These are phyloP conservation scores for Penicillium griseofulvum DNA, from an alignment of 2,329 filamentous ascomycete species.

Conservation along the genomic window DNA sequence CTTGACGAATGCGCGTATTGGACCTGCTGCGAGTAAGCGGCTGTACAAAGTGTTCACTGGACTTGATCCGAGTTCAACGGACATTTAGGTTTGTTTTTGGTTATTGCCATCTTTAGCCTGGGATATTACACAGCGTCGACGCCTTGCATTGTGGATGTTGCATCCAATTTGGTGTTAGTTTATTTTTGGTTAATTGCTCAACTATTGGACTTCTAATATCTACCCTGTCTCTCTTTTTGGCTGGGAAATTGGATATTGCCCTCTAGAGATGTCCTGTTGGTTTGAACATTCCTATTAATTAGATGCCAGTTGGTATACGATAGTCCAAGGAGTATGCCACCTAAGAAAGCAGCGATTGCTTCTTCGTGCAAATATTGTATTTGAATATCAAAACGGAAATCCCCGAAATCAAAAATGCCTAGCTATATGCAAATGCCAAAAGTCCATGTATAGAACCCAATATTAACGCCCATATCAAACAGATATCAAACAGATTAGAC, in stretches of 20 bases:
- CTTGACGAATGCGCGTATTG: constrained; percentile 46
- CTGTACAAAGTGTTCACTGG: constrained; percentile 52
- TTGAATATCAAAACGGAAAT: neutral
- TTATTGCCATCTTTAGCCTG: neutral
- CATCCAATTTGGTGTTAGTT: neutral
- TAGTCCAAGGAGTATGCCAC: neutral
- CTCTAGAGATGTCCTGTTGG: neutral
- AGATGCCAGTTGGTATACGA: neutral
- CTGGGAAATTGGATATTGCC: neutral
- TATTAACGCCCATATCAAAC: neutral
- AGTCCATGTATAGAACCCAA: neutral
- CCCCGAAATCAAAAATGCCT: neutral
- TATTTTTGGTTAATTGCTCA: neutral
- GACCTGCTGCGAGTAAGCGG: constrained; percentile 48
- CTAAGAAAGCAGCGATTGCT: neutral
- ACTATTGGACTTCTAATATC: neutral
- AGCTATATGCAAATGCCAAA: neutral
- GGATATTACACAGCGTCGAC: no score
- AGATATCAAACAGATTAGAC: neutral
- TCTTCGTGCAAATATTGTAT: neutral
- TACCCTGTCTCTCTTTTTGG: neutral
- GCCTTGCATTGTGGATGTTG: neutral
- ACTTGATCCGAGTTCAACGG: constrained; percentile 44
- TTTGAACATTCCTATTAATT: neutral
- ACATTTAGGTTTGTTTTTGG: constrained; percentile 33